Percentiles rank a stretch among this genome's conserved stretches.
Conservation (phyloP, 108 stramenopile genomes). For the Schizochytrium sp. region DNA sequence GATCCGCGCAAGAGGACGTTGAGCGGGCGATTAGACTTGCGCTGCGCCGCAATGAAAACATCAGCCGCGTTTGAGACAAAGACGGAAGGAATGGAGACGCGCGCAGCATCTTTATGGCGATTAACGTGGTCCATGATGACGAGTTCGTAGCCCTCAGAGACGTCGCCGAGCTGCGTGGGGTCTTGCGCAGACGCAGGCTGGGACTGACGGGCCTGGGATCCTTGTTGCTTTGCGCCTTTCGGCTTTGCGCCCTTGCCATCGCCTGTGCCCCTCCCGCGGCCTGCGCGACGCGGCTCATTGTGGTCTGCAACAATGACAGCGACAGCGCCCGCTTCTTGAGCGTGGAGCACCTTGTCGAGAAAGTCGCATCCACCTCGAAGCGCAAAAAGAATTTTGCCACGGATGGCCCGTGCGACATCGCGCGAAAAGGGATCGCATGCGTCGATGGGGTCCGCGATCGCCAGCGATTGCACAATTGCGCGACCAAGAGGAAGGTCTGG, state of each 20-base stretch:
- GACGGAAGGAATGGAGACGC: background rate
- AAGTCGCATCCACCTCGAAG: slow-evolving; percentile 10
- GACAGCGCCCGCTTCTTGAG: background rate
- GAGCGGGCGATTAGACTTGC: background rate
- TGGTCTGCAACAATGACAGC: slow-evolving; percentile 7
- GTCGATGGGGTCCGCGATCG: background rate
- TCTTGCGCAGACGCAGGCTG: background rate
- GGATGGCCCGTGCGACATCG: background rate
- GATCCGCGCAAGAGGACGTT: background rate
- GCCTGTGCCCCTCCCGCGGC: background rate
- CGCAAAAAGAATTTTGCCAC: background rate
- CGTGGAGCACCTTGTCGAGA: slow-evolving; percentile 4
- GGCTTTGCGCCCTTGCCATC: background rate
- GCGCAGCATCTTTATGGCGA: background rate
- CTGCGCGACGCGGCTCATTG: background rate
- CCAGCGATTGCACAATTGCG: background rate
- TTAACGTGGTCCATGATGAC: slow-evolving; percentile 6
- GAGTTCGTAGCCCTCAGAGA: background rate
- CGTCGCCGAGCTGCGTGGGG: background rate
- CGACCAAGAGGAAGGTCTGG: background rate
- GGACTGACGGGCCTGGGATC: too few relatives aligned
- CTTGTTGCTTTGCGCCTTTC: background rate
- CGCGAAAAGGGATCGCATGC: background rate
- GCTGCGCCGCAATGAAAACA: background rate
- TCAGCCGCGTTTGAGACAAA: slow-evolving; percentile 1